phyloP scores from a whole-genome alignment of 2,329 filamentous ascomycete species.

The Eutypa lata region DNA sequence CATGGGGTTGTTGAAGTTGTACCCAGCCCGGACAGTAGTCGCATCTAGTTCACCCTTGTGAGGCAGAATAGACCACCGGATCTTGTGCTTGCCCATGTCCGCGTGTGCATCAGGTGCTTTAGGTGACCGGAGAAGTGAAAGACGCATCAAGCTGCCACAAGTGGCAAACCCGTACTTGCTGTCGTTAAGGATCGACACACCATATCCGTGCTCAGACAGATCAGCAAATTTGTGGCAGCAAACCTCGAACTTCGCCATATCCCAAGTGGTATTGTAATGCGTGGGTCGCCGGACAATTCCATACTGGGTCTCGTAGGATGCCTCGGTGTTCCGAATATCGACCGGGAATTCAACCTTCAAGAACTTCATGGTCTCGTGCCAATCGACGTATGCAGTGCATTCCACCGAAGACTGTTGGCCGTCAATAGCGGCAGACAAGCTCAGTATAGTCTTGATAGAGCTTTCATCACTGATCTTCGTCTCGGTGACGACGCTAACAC shows the following conservation, averaged over 20 bases:
- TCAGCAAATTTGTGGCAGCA: constrained; percentile 95
- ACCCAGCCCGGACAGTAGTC: constrained; percentile 76
- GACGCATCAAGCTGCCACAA: constrained; percentile 81
- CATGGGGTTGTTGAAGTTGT: constrained; percentile 86
- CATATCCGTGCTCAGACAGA: constrained; percentile 81
- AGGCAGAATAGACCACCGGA: constrained; percentile 87
- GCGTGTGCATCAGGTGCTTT: constrained; percentile 93
- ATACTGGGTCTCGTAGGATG: constrained; percentile 92
- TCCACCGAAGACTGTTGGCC: constrained; percentile 70
- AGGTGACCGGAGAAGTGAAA: constrained; percentile 80
- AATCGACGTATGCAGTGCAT: constrained; percentile 84
- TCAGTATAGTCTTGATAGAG: constrained; percentile 83
- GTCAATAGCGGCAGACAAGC: constrained; percentile 65
- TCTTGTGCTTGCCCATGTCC: constrained; percentile 86
- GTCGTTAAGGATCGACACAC: constrained; percentile 90
- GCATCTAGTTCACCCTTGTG: constrained; percentile 71
- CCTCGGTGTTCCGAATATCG: constrained; percentile 84
- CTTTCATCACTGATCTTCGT: constrained; percentile 86
- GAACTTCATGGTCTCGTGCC: constrained; percentile 96
- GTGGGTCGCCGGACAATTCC: constrained; percentile 86
- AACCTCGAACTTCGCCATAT: constrained; percentile 97
- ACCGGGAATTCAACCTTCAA: constrained; percentile 98
- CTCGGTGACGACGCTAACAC: constrained; percentile 77
- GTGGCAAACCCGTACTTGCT: constrained; percentile 96
- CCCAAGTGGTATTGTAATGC: constrained; percentile 97